Conservation (phyloP, 2,329 filamentous ascomycete genomes). For the Aphanoascus verrucosus region DNA sequence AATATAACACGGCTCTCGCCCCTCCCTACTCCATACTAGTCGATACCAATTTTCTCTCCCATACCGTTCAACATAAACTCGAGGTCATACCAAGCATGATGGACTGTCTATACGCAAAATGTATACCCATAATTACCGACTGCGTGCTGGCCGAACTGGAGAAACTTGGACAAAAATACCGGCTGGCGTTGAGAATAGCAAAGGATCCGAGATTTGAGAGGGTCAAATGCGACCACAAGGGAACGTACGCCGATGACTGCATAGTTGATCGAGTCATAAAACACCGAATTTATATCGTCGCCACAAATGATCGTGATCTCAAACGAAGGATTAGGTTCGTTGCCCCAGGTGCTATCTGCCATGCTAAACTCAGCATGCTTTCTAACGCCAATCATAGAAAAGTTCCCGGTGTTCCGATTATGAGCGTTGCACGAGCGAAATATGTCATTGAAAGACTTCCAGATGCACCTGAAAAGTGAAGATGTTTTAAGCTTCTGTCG, state of each 20-base stretch:
- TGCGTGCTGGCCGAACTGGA: conserved; percentile 79
- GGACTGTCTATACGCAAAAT: conserved; percentile 88
- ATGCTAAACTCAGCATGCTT: background rate
- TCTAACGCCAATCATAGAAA: conserved; percentile 38
- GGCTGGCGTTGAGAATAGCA: conserved; percentile 74
- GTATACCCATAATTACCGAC: conserved; percentile 74
- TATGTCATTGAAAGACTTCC: conserved; percentile 90
- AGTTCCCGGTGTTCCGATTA: conserved; percentile 56
- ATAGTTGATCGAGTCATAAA: conserved; percentile 63
- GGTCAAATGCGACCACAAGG: conserved; percentile 81
- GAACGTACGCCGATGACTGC: conserved; percentile 79
- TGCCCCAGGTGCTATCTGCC: background rate
- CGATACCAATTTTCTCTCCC: conserved; percentile 83
- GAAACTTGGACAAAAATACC: conserved; percentile 79
- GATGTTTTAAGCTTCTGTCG: background rate
- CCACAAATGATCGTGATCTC: conserved; percentile 59
- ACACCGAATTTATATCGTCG: conserved; percentile 67
- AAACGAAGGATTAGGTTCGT: conserved; percentile 60
- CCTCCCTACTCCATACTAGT: conserved; percentile 73
- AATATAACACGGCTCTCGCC: conserved; percentile 74
- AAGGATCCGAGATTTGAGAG: conserved; percentile 81
- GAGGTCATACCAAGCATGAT: conserved; percentile 81
- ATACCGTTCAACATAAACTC: conserved; percentile 84
- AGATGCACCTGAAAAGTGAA: conserved; percentile 58
- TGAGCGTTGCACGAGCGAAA: conserved; percentile 78